A percentile compares a stretch with the other conserved stretches of the same genome.
Evolutionary conservation across 208 protist genomes (phyloP).

Genomic region (Leishmania guyanensis): DNA sequence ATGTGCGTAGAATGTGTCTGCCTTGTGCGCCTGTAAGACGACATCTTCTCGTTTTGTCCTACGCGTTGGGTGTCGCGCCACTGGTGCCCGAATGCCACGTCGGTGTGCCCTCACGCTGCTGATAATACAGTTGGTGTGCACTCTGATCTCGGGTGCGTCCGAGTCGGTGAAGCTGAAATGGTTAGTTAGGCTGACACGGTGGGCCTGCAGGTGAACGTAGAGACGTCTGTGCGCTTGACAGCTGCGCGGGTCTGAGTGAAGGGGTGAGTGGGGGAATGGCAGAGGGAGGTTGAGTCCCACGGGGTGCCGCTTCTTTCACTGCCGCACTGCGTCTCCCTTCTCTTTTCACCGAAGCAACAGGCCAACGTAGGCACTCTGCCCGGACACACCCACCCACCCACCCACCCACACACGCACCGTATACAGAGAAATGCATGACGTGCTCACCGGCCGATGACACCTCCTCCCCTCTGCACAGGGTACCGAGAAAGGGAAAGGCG

Average conservation of each 20-base stretch:
- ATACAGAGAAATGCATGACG: no score
- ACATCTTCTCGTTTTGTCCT: not conserved
- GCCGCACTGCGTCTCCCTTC: not conserved
- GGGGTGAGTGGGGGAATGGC: not conserved
- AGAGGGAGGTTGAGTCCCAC: not conserved
- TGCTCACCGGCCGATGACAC: no score
- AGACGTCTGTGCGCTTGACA: not conserved
- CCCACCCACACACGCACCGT: not conserved
- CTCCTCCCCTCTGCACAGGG: no score
- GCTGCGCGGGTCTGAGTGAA: not conserved
- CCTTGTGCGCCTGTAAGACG: not conserved
- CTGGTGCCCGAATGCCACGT: not conserved
- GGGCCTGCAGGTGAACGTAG: not conserved
- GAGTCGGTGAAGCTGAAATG: not conserved
- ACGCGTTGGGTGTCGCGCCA: not conserved
- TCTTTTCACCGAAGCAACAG: not conserved
- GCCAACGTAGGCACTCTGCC: not conserved
- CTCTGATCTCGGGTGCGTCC: not conserved
- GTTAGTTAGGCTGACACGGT: not conserved
- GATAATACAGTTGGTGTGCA: not conserved
- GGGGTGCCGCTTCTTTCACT: not conserved
- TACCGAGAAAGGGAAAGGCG: not conserved
- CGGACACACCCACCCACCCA: not conserved
- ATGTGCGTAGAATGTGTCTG: not conserved
- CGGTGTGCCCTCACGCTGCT: not conserved